Evolutionary conservation across 257 asterid species (phyloP), one percentile per base, ranked within the genome.

Genomic region (Fraxinus pennsylvanica): DNA sequence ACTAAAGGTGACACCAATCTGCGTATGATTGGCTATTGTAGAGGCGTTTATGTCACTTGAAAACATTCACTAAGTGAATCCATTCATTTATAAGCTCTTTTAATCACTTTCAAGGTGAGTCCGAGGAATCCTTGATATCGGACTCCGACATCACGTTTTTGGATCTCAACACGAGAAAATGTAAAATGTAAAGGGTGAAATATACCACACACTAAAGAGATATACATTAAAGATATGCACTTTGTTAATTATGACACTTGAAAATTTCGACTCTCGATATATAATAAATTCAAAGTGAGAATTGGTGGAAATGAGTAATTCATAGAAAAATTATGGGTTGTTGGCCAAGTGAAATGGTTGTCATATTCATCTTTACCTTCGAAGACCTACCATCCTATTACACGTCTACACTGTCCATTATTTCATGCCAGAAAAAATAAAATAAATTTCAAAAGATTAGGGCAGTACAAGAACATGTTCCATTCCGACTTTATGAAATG

Each of bases 321-420:
- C 86, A 45, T 43, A 90, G 47, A 22, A 82, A 80, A 72, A 87
- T n/a, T 17, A 88, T 70, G 71, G 88, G 36, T 82, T 92, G 98
- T 45, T 88, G 90, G 65, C 76, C 45, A 76, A 92, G 72, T 57
- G 98, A 90, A 78, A 94, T 76, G 47, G 81, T 79, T 70, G 78
- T 52, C 78, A 32, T 43, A 63, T 54, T 81, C 82, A 71, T 79
- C 86, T 79, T 71, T 78, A 30, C 84, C 91, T 81, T 84, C 81
- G 52, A 87, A 94, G n/a, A 94, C 79, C 67, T 96, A 87, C 76
- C 89, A 88, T 68, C 98, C 97, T 41, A 90, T 85, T 25, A 92
- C 98, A 78, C 90, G 90, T 76, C 89, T 94, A 81, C 82, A 90
- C 41, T 69, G 78, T 54, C 97, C 94, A 61, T 75, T 76, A 38